These are phyloP conservation scores for Pleomassaria siparia DNA, from an alignment of 2,329 filamentous ascomycete genomes.

Conservation along the genomic window DNA sequence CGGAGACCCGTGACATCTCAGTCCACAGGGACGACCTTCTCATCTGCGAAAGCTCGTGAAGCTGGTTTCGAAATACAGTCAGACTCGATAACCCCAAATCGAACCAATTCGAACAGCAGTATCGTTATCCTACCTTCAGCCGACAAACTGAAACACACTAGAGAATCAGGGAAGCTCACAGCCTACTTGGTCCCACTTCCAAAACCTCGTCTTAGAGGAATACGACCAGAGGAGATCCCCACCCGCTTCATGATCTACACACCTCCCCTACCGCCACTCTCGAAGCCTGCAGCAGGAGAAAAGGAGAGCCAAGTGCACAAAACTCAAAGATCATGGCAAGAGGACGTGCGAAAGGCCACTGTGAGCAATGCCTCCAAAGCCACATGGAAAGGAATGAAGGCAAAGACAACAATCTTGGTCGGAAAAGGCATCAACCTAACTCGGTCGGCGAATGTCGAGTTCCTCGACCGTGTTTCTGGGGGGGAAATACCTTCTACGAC, in stretches of 20 bases:
- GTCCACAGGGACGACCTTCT: conserved; percentile 8
- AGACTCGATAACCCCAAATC: neutral
- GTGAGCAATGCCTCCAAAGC: conserved; percentile 43
- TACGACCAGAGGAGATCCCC: conserved; percentile 37
- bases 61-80: conserved; percentile 19
- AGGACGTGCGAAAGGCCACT: conserved; percentile 48
- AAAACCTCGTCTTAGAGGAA: conserved; percentile 41
- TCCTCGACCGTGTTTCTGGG: conserved; percentile 44
- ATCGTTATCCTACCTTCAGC: conserved; percentile 20
- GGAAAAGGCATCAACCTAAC: conserved; percentile 45
- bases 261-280: conserved; percentile 46
- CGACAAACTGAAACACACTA: conserved; percentile 43
- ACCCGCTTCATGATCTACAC: conserved; percentile 50
- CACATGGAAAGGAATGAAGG: conserved; percentile 48
- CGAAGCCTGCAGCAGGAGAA: conserved; percentile 43
- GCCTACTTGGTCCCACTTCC: conserved; percentile 51
- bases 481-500: conserved; percentile 11
- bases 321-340: conserved; percentile 49
- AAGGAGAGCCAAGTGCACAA: conserved; percentile 48
- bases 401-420: conserved; percentile 44
- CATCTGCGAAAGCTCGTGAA: conserved; percentile 22
- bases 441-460: conserved; percentile 47
- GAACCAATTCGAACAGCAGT: conserved; percentile 10
- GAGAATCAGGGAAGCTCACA: conserved; percentile 46
- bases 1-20: conserved; percentile 7